Percentiles rank a stretch among this genome's conserved stretches.
Conservation (phyloP, 2,329 filamentous ascomycete genomes). For the Xylariaceae sp. region DNA sequence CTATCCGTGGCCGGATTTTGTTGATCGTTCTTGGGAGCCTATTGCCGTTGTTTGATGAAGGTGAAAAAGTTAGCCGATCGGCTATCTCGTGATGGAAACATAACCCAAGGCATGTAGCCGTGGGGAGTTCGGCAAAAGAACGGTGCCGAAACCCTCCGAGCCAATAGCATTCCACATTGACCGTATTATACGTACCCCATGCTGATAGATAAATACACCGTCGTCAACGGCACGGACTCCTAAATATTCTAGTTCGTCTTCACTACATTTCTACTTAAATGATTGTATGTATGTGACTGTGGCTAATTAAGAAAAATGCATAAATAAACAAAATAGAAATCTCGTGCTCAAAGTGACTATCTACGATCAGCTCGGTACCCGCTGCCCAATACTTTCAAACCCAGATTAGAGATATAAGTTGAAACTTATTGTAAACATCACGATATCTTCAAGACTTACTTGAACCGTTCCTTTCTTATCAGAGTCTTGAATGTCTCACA, state of each 20-base stretch:
- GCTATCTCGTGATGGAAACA: slow-evolving; percentile 10
- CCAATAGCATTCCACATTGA: background rate
- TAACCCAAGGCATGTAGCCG: slow-evolving; percentile 5
- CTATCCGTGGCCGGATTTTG: slow-evolving; percentile 9
- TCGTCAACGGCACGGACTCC: background rate
- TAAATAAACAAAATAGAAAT: background rate
- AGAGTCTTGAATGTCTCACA: slow-evolving; percentile 23
- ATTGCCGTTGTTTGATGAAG: slow-evolving; percentile 3
- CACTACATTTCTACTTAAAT: slow-evolving; percentile 23
- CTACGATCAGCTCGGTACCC: slow-evolving; percentile 11
- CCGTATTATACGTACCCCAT: no score
- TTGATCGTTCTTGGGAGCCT: slow-evolving; percentile 5
- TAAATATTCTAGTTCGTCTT: background rate
- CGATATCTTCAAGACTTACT: slow-evolving; percentile 12
- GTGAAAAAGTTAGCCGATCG: slow-evolving; percentile 20
- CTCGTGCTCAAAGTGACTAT: slow-evolving; percentile 2
- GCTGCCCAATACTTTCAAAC: slow-evolving; percentile 19
- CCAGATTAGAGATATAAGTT: slow-evolving; percentile 25
- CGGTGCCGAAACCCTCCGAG: slow-evolving; percentile 12
- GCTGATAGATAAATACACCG: background rate
- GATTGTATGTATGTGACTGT: slow-evolving; percentile 2
- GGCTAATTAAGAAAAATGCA: background rate
- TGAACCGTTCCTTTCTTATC: slow-evolving; percentile 15
- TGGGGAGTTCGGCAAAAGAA: slow-evolving; percentile 16
- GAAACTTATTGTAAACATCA: slow-evolving; percentile 17